Evolutionary conservation across 306 rosid genomes (phyloP).

Genomic region (Pachyrhizus erosus): DNA sequence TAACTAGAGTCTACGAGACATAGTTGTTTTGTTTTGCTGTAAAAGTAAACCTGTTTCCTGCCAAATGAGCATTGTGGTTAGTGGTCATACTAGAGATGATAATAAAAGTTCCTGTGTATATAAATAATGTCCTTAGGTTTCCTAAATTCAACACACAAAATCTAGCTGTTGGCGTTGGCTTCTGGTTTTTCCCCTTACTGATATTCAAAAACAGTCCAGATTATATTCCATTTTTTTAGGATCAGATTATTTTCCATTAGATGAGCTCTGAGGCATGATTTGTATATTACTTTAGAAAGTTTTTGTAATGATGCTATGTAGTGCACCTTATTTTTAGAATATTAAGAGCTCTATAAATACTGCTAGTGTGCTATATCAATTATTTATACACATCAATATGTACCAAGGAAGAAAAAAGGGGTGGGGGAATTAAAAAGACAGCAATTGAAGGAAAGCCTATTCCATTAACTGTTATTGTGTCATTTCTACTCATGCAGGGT

Average conservation of each 20-base stretch:
- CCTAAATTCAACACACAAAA: constrained; percentile 11
- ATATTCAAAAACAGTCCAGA: constrained; percentile 3
- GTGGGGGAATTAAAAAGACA: background rate
- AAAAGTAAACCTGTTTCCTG: constrained; percentile 22
- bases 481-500: constrained; percentile 55
- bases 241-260: background rate
- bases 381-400: background rate
- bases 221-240: background rate
- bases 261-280: background rate
- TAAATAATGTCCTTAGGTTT: background rate
- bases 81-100: constrained; percentile 44
- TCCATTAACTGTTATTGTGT: constrained; percentile 11
- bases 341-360: constrained; percentile 4
- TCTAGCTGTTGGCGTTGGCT: constrained; percentile 1
- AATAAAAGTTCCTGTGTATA: constrained; percentile 31
- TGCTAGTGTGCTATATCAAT: background rate
- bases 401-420: background rate
- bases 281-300: background rate
- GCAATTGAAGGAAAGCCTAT: background rate
- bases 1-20: constrained; percentile 33
- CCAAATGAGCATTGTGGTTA: constrained; percentile 40
- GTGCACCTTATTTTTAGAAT: background rate
- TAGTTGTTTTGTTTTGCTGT: constrained; percentile 34
- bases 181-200: background rate
- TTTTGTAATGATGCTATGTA: background rate